Base-by-base conservation (phyloP, 2,329 filamentous ascomycete species). In the Venturia effusa region DNA sequence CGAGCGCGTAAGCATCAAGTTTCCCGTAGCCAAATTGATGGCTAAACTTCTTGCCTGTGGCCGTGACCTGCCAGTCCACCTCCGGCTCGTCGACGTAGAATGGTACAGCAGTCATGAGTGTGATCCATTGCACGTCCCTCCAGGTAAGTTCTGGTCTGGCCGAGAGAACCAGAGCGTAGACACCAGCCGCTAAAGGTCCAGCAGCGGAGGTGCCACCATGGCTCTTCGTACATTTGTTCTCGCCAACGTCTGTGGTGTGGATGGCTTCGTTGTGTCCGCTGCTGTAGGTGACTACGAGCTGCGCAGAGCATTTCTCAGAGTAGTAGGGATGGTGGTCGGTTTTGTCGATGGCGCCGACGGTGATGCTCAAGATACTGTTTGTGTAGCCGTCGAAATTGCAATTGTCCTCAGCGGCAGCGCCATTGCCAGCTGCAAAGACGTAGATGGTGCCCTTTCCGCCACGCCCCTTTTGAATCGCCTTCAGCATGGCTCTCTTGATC, bases 351-450 rank as follows among this genome's bases (percentile, higher is more conserved):
- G 93, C 93, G 43, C 94, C 94, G 22, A 99, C 92, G 0, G 92
- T 96, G 70, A 99, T 94, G 74, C 92, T 97, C 81, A 97, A 99
- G 70, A 99, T 99, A 73, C 92, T 97, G 79, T 99, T 99, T 66
- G 94, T 99, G 77, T 99, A 99, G 45, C 94, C 94, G 73, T 99
- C 94, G 74, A 99, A 99, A 74, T 99, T 99, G 82, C 94, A 99
- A 76, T 99, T 97, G 74, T 99, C 94, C 59, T 90, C 92, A 67
- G 80, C 85, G 3, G 81, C 80, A 11, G 93, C 95, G 65, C 94
- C 94, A 72, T 99, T 99, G 65, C 94, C 94, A 68, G 93, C 92
- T 54, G 94, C 94, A 75, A 99, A 99, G 63, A 99, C 94, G 71
- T 92, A 99, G 68, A 99, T 89, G 34, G 91, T 96, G 10, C 94